Evolutionary conservation across 208 protist genomes (phyloP), one percentile per base, ranked within the genome.

Genomic region (Wallacemonas collosoma): DNA sequence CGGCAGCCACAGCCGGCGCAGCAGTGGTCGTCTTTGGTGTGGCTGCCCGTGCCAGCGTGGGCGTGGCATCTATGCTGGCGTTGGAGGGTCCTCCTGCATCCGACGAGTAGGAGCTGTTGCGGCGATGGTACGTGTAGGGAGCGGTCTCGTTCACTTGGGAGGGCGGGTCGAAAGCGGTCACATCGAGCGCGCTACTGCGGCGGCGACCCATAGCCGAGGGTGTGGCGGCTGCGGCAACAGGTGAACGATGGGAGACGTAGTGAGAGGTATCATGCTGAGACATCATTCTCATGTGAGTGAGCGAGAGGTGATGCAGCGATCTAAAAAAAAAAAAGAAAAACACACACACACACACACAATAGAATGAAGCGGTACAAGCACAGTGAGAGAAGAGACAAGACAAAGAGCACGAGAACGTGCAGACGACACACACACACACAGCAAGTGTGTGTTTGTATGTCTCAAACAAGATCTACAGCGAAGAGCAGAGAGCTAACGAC

Each of bases 71-170:
- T 0, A 26, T 26, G 26, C 26, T 26, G 26, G 26, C 26, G 26
- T 26, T 26, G 26, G 26, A 26, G 26, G 26, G 0, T 26, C 26
- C 26, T 26, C 26, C 75, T 14, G 51, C 26, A 3, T 78, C 73
- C 44, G 73, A 82, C 57, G 43, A 40, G 43, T 57, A 82, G 7
- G 77, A 82, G 12, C 43, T 69, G 47, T 43, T 53, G 8, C 77
- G 72, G 41, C 61, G 68, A 41, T 78, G 69, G 53, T 82, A 76
- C 8, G 44, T 36, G 60, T 65, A 65, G 41, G 60, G 60, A 3
- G 60, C 60, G 40, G 60, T 65, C 15, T 65, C 43, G 60, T 65
- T 65, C 7, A 65, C n/a, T 35, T 65, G 60, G 3, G 60, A 65
- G 14, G 60, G 60, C 6, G 60, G 60, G 50, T 65, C 60, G 6